phyloP scores from a whole-genome alignment of 2,329 filamentous ascomycete species.

The Cladosporium halotolerans region DNA sequence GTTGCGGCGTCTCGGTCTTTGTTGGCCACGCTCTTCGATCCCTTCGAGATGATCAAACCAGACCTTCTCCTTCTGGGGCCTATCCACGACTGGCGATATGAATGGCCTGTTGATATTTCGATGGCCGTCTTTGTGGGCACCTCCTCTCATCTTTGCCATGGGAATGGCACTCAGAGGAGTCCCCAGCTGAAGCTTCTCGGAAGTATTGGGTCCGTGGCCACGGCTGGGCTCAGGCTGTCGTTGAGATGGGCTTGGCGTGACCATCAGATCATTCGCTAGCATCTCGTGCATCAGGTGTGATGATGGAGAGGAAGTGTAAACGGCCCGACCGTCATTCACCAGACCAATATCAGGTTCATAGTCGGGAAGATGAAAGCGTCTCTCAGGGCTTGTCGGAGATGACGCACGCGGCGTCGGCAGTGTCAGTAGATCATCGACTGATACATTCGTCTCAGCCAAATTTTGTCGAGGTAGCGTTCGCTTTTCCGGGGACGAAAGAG shows the following conservation, averaged over 20 bases:
- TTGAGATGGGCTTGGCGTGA: conserved; percentile 1
- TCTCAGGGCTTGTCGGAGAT: conserved; percentile 20
- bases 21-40: conserved; percentile 8
- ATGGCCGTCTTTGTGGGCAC: conserved; percentile 16
- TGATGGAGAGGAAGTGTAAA: conserved; percentile 1
- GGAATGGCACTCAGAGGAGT: conserved; percentile 25
- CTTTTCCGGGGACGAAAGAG: conserved; percentile 1
- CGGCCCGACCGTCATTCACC: conserved; percentile 18
- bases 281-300: background rate
- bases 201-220: conserved; percentile 13
- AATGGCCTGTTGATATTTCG: conserved; percentile 26
- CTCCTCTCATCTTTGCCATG: conserved; percentile 13
- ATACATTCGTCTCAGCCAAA: too few species aligned
- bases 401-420: conserved; percentile 28
- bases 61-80: conserved; percentile 19
- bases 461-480: background rate
- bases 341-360: conserved; percentile 18
- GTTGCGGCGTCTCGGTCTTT: background rate
- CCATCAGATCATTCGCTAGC: background rate
- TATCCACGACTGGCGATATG: conserved; percentile 21
- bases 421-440: background rate
- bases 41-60: conserved; percentile 28
- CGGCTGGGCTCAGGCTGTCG: background rate
- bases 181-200: conserved; percentile 13
- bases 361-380: conserved; percentile 18